A percentile compares a stretch with the other conserved stretches of the same genome.
Conservation (phyloP, 2,329 filamentous ascomycete species). For the Chalaropsis ovoidea region DNA sequence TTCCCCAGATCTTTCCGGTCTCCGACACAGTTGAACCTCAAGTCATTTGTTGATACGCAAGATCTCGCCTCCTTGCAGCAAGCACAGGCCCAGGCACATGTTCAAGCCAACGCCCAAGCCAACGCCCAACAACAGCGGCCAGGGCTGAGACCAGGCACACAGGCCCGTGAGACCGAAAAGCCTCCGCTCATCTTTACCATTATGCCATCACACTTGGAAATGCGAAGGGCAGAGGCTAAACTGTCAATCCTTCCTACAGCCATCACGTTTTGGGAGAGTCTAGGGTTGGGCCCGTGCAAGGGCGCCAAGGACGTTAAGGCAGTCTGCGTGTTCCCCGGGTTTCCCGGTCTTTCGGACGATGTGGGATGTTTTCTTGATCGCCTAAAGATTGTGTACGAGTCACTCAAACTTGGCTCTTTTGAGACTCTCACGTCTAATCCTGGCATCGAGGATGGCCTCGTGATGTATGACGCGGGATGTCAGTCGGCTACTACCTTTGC, state of each 20-base stretch:
- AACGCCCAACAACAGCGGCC: constrained; percentile 8
- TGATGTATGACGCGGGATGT: constrained; percentile 29
- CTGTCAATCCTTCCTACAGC: constrained; percentile 67
- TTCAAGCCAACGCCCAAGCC: constrained; percentile 32
- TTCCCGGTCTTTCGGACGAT: constrained; percentile 51
- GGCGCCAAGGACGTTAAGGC: constrained; percentile 61
- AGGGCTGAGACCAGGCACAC: constrained; percentile 1
- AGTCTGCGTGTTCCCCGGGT: constrained; percentile 60
- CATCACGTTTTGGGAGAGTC: constrained; percentile 68
- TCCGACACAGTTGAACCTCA: constrained; percentile 34
- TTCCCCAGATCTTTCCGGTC: constrained; percentile 39
- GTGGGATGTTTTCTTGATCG: constrained; percentile 56
- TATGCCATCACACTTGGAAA: constrained; percentile 58
- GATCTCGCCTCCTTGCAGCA: constrained; percentile 44
- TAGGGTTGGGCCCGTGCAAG: constrained; percentile 62
- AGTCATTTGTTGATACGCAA: constrained; percentile 46
- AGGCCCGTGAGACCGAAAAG: constrained; percentile 37
- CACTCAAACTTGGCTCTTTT: constrained; percentile 60
- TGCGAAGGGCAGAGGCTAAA: constrained; percentile 58
- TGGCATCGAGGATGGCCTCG: constrained; percentile 40
- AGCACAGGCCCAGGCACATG: constrained; percentile 32
- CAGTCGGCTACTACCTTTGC: not conserved
- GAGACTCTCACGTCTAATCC: constrained; percentile 38
- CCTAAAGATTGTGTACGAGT: constrained; percentile 62
- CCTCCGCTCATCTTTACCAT: constrained; percentile 51